Evolutionary conservation across 148 eudicot species (phyloP).

Genomic region (Suaeda aralocaspica): DNA sequence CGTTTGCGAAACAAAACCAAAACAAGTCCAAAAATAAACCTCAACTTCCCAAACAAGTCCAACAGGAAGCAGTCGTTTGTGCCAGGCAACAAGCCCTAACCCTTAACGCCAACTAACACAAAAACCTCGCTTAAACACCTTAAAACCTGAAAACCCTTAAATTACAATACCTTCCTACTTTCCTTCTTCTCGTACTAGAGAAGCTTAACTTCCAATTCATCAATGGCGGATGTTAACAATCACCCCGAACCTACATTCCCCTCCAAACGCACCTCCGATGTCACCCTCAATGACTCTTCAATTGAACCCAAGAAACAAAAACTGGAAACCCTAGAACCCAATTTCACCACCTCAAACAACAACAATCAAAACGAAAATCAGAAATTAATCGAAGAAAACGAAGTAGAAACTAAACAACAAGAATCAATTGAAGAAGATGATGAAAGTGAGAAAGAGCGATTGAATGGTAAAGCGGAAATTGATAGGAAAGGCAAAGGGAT

Average conservation of each 20-base stretch:
- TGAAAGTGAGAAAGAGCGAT: constrained; percentile 21
- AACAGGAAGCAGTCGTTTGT: no score
- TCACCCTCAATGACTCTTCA: constrained; percentile 1
- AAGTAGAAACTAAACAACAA: not conserved
- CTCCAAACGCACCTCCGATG: constrained; percentile 41
- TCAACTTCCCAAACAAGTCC: no score
- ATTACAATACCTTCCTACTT: not conserved
- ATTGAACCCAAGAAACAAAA: constrained; percentile 28
- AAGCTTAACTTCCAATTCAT: not conserved
- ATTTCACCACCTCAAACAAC: not conserved
- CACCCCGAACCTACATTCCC: constrained; percentile 37
- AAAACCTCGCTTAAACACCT: not conserved
- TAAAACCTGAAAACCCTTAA: not conserved
- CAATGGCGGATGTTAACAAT: constrained; percentile 48
- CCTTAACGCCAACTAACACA: no score
- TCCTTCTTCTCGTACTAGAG: not conserved
- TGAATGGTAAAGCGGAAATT: constrained; percentile 32
- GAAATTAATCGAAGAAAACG: not conserved
- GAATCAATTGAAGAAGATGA: constrained; percentile 29
- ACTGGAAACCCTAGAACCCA: constrained; percentile 13
- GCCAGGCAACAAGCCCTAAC: no score
- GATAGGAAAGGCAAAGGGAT: constrained; percentile 73
- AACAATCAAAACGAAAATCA: constrained; percentile 9
- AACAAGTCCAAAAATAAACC: no score
- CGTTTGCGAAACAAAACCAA: no score